Conservation (phyloP, 495 filamentous ascomycete species). For the Corynascus novoguineensis region DNA sequence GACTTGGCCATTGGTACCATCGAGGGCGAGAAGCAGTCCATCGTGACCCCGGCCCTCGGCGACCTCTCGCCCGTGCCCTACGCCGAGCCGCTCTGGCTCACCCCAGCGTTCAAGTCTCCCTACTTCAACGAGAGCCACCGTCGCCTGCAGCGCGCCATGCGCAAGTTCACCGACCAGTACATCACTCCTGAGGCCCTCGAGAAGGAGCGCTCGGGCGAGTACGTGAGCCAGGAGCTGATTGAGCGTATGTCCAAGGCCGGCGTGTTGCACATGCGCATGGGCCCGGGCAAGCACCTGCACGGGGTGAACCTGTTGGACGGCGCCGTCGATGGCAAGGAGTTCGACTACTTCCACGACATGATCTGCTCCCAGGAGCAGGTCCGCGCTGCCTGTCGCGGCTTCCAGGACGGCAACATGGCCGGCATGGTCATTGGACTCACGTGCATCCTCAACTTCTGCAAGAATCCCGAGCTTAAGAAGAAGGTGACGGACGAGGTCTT, state of each 20-base stretch:
- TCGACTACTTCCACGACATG: constrained; percentile 83
- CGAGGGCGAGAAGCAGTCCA: constrained; percentile 65
- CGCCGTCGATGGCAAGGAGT: constrained; percentile 69
- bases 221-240: constrained; percentile 72
- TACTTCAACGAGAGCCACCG: constrained; percentile 78
- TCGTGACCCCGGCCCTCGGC: constrained; percentile 64
- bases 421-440: constrained; percentile 83
- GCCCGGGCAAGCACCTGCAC: constrained; percentile 78
- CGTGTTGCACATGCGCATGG: constrained; percentile 75
- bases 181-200: constrained; percentile 70
- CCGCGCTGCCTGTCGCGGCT: constrained; percentile 63
- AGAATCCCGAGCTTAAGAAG: constrained; percentile 59
- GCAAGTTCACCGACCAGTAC: constrained; percentile 67
- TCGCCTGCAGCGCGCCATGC: constrained; percentile 62
- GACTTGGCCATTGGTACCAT: constrained; percentile 71
- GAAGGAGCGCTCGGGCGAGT: constrained; percentile 69
- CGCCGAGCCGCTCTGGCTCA: constrained; percentile 75
- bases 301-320: constrained; percentile 62
- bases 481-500: constrained; percentile 66
- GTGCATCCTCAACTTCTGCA: constrained; percentile 74
- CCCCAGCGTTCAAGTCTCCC: constrained; percentile 70
- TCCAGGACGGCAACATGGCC: constrained; percentile 57
- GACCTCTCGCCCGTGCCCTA: constrained; percentile 73
- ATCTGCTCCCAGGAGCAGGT: constrained; percentile 69
- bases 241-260: constrained; percentile 68